Evolutionary conservation across 1,284 basidiomycete genomes (phyloP).

Genomic region (Boletus coffeatus): DNA sequence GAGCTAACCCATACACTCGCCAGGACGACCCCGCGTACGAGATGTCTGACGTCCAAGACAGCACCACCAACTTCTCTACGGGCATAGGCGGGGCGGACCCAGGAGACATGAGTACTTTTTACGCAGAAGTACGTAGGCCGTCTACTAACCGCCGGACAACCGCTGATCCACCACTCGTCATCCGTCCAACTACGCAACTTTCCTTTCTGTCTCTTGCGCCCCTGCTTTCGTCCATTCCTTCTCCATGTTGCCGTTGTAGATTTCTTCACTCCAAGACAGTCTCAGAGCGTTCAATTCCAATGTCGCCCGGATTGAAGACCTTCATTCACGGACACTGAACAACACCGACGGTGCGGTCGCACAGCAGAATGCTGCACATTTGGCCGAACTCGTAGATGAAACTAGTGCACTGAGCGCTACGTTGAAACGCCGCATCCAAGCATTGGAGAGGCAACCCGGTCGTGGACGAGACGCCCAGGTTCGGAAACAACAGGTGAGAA

Average conservation of each 20-base stretch:
- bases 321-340: conserved; percentile 73
- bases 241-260: conserved; percentile 35
- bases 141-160: not conserved
- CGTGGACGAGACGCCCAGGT: conserved; percentile 75
- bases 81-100: conserved; percentile 30
- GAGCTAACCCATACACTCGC: not conserved
- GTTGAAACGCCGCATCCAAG: conserved; percentile 77
- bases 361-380: conserved; percentile 55
- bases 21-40: conserved; percentile 44
- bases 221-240: not conserved
- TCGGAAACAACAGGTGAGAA: conserved; percentile 73
- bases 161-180: not conserved
- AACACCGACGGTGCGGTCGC: conserved; percentile 69
- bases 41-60: conserved; percentile 61
- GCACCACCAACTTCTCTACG: conserved; percentile 43
- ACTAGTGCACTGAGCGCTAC: conserved; percentile 71
- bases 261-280: conserved; percentile 69
- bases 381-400: conserved; percentile 73
- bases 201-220: not conserved
- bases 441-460: conserved; percentile 67
- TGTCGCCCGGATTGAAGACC: conserved; percentile 60
- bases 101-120: conserved; percentile 67
- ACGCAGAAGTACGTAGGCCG: conserved; percentile 54
- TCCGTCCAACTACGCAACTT: not conserved
- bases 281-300: conserved; percentile 68